Evolutionary conservation across 352 stramenopile genomes (phyloP).

Genomic region (Globisporangium paroecandrum): DNA sequence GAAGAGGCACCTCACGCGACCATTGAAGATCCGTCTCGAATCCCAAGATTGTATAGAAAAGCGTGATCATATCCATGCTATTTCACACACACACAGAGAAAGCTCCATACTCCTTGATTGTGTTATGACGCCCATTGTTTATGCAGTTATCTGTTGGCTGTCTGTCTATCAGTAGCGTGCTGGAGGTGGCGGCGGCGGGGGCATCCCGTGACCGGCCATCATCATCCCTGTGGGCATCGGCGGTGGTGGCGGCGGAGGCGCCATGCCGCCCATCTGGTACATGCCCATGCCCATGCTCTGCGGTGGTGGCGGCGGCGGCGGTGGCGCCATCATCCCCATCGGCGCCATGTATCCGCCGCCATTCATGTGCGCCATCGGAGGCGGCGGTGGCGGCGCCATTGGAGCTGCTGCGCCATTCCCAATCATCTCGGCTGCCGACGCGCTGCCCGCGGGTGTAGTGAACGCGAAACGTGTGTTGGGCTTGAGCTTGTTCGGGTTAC

Average conservation of each 20-base stretch:
- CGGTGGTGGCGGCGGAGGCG: conserved; percentile 27
- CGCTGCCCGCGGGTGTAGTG: conserved; percentile 4
- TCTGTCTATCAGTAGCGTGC: conserved; percentile 25
- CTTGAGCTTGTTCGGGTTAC: conserved; percentile 78
- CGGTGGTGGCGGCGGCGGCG: conserved; percentile 30
- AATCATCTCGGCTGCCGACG: conserved; percentile 11
- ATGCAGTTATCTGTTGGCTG: background rate
- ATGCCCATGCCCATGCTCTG: conserved; percentile 37
- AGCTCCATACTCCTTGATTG: background rate
- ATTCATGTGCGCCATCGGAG: conserved; percentile 24
- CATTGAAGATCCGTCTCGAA: conserved; percentile 1
- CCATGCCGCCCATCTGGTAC: conserved; percentile 22
- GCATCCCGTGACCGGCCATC: conserved; percentile 12
- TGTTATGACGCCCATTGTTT: background rate
- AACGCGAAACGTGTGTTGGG: conserved; percentile 80
- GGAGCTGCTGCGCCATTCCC: conserved; percentile 9
- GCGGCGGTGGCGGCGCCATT: conserved; percentile 31
- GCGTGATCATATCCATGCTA: background rate
- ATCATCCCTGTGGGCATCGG: conserved; percentile 25
- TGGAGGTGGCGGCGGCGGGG: conserved; percentile 49
- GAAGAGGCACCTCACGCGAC: conserved; percentile 2
- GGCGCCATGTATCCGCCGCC: conserved; percentile 34
- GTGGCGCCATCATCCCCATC: conserved; percentile 31
- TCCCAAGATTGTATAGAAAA: background rate
- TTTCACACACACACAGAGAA: background rate